Evolutionary conservation across 495 filamentous ascomycete genomes (phyloP).

Genomic region (Trichoderma gamsii): DNA sequence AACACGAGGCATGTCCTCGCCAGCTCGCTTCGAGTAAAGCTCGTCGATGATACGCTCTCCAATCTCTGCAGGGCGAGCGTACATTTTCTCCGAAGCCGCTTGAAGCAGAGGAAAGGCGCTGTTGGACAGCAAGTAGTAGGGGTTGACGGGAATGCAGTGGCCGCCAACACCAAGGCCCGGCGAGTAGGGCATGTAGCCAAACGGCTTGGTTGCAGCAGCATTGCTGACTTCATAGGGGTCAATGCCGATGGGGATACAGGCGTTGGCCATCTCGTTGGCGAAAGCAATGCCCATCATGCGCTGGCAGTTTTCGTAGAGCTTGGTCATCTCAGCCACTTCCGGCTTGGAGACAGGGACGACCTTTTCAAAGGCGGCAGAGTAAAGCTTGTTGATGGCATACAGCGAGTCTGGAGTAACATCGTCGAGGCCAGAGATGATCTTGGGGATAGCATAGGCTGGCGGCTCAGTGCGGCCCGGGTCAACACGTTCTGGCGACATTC

Average conservation of each 20-base stretch:
- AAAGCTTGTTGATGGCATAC: constrained; percentile 26
- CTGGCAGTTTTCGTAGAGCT: constrained; percentile 40
- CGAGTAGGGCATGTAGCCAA: constrained; percentile 32
- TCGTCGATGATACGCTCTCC: constrained; percentile 15
- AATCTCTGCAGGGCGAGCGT: constrained; percentile 27
- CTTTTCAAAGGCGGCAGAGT: constrained; percentile 28
- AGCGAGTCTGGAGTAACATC: constrained; percentile 29
- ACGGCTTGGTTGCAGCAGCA: constrained; percentile 37
- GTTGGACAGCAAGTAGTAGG: constrained; percentile 34
- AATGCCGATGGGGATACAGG: constrained; percentile 32
- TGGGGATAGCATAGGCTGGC: constrained; percentile 27
- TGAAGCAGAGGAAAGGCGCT: constrained; percentile 29
- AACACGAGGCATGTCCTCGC: constrained; percentile 20
- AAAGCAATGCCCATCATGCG: constrained; percentile 36
- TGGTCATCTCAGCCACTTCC: constrained; percentile 39
- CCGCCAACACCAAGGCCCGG: constrained; percentile 34
- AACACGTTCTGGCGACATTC: constrained; percentile 37
- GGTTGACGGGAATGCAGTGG: constrained; percentile 38
- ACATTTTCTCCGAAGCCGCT: constrained; percentile 29
- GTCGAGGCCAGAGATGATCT: constrained; percentile 34
- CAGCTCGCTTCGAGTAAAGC: background rate
- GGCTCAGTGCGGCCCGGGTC: constrained; percentile 32
- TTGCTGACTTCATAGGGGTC: constrained; percentile 32
- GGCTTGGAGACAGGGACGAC: constrained; percentile 33
- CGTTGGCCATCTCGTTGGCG: constrained; percentile 39